Base-by-base conservation (phyloP, 805 yeast genomes). In the Candida wancherniae region DNA sequence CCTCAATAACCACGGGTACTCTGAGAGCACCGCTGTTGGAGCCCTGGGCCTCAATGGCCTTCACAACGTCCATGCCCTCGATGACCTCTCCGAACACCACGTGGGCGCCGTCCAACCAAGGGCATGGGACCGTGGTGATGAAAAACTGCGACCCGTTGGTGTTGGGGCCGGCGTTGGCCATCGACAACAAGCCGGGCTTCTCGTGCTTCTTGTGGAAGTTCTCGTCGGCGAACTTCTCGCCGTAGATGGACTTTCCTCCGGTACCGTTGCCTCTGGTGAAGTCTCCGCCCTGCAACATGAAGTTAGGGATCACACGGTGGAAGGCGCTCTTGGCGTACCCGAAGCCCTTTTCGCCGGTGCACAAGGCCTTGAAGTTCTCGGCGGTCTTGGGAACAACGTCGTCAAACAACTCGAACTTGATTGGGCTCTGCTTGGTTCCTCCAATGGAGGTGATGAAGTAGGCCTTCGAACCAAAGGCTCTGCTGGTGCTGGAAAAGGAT, bases 391-490 rank as follows among this genome's bases (percentile, higher is more conserved):
- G 46, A 16, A 39, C 46, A 7, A 42, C 42, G 5, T 42, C 46
- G 31, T 40, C 40, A 37, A 31, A 42, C 30, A 42, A 37, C 35
- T 41, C 48, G 28, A 45, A 44, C 38, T 42, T 45, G 39, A 45
- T 45, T 15, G 48, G 50, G 32, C 19, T 28, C 22, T 44, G 50
- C 38, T 37, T 44, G 26, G 36, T 47, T 8, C 50, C 50, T 22
- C 39, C 67, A 44, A 76, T 67, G 28, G 80, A 61, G 24, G 80
- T 67, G 40, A 75, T 77, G 48, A 76, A 67, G 55, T 56, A 77
- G 19, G 73, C 77, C 54, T 75, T 75, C 46, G 71, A 67, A 27
- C 73, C 75, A 34, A 67, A 57, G 29, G 53, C 61, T 30, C 64
- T 43, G 36, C 71, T 46, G 22, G 74, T 50, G 26, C 72, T 53